Evolutionary conservation across 2,329 filamentous ascomycete species (phyloP).

Genomic region (Trichoderma endophyticum): DNA sequence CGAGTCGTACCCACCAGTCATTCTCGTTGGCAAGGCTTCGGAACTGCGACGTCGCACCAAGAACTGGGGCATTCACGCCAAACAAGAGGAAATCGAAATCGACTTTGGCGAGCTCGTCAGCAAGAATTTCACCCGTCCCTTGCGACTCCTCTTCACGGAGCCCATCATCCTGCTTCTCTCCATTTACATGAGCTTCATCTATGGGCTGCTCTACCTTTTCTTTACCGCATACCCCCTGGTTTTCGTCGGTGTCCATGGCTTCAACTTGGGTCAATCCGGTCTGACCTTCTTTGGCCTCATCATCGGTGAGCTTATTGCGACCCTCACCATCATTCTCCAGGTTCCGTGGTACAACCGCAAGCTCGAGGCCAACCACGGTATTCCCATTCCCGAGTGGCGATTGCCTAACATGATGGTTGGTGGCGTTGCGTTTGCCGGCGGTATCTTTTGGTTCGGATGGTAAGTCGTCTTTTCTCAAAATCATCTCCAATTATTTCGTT

Average conservation of each 20-base stretch:
- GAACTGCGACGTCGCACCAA: conserved; percentile 61
- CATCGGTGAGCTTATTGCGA: conserved; percentile 66
- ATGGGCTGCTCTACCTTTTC: conserved; percentile 79
- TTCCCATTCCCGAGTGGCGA: conserved; percentile 65
- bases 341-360: conserved; percentile 68
- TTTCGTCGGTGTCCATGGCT: conserved; percentile 69
- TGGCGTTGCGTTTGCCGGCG: conserved; percentile 57
- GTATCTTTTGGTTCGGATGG: conserved; percentile 79
- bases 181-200: conserved; percentile 72
- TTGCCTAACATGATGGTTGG: conserved; percentile 60
- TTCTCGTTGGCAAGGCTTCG: conserved; percentile 59
- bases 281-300: conserved; percentile 87
- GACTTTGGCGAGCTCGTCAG: conserved; percentile 60
- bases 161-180: conserved; percentile 67
- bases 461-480: conserved; percentile 24
- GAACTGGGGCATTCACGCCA: conserved; percentile 70
- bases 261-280: conserved; percentile 67
- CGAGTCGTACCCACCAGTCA: conserved; percentile 68
- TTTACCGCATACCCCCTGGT: conserved; percentile 81
- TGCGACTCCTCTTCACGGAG: conserved; percentile 64
- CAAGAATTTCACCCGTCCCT: conserved; percentile 65
- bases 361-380: conserved; percentile 62
- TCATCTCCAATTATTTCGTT: neutral
- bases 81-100: conserved; percentile 68
- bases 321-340: conserved; percentile 57